A percentile compares a stretch with the other conserved stretches of the same genome.
These are phyloP conservation scores for Dothistroma septosporum DNA, from an alignment of 2,329 filamentous ascomycete species.

Conservation along the genomic window DNA sequence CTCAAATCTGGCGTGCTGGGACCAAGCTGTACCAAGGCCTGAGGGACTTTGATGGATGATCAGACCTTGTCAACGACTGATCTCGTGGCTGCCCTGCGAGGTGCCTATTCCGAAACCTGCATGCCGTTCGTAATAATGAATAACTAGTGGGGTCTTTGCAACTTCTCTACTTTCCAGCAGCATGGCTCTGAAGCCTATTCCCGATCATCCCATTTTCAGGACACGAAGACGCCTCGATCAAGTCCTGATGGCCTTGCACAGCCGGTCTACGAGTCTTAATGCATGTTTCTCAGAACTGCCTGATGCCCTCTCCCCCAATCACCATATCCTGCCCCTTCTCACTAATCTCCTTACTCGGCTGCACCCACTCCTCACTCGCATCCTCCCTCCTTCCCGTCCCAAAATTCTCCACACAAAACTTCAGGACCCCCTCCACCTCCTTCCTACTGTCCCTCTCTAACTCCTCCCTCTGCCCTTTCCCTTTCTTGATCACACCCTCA, in stretches of 20 bases:
- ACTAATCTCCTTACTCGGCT: slow-evolving; percentile 39
- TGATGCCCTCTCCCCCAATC: slow-evolving; percentile 42
- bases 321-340: slow-evolving; percentile 44
- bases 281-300: slow-evolving; percentile 40
- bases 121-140: too few relatives aligned
- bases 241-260: neutral
- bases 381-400: slow-evolving; percentile 41
- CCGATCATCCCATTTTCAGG: too few relatives aligned
- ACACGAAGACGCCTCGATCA: neutral
- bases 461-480: slow-evolving; percentile 27
- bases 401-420: slow-evolving; percentile 46
- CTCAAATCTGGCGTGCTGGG: too few relatives aligned
- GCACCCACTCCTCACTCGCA: slow-evolving; percentile 44
- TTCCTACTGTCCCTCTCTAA: slow-evolving; percentile 36
- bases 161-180: too few relatives aligned
- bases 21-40: too few relatives aligned
- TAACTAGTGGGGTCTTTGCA: too few relatives aligned
- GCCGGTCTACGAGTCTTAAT: neutral
- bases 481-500: slow-evolving; percentile 5
- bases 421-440: slow-evolving; percentile 42
- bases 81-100: too few relatives aligned
- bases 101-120: too few relatives aligned
- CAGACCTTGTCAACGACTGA: too few relatives aligned
- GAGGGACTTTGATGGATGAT: too few relatives aligned
- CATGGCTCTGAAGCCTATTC: neutral